Conservation (phyloP, 2,329 filamentous ascomycete genomes). For the Drechslerella stenobrocha region DNA sequence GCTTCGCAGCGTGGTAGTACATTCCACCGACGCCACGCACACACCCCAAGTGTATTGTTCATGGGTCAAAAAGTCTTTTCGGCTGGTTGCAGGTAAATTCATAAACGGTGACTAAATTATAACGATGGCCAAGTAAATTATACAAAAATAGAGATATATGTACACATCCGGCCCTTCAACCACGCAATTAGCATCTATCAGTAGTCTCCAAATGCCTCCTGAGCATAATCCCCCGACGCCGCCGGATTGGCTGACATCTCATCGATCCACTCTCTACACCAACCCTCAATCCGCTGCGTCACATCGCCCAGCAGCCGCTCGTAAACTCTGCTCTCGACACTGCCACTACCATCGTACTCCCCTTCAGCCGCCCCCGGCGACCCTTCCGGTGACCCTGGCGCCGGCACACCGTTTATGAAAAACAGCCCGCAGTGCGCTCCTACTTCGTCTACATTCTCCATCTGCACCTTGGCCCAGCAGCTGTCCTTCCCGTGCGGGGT, state of each 20-base stretch:
- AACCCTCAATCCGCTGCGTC: slow-evolving; percentile 67
- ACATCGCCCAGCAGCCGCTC: slow-evolving; percentile 76
- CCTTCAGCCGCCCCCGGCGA: background rate
- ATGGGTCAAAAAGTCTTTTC: too few relatives aligned
- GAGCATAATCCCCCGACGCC: too few relatives aligned
- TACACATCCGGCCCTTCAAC: too few relatives aligned
- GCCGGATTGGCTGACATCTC: slow-evolving; percentile 22
- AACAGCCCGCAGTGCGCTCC: slow-evolving; percentile 83
- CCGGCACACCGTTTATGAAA: slow-evolving; percentile 53
- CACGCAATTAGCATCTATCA: too few relatives aligned
- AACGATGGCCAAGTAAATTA: too few relatives aligned
- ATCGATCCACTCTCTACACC: slow-evolving; percentile 61
- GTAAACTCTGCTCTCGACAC: slow-evolving; percentile 58
- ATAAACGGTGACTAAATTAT: too few relatives aligned
- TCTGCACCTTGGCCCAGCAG: slow-evolving; percentile 76
- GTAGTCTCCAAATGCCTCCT: too few relatives aligned
- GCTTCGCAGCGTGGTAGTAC: too few relatives aligned
- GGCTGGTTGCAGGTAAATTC: too few relatives aligned
- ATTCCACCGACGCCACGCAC: too few relatives aligned
- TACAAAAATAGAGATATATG: too few relatives aligned
- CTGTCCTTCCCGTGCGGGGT: slow-evolving; percentile 68
- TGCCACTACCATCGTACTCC: background rate
- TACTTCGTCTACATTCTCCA: slow-evolving; percentile 83
- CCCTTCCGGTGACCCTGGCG: slow-evolving; percentile 59
- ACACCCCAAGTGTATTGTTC: too few relatives aligned